Percentiles rank a stretch among this genome's conserved stretches.
Conservation (phyloP, 306 rosid genomes). For the Citrullus mucosospermus region DNA sequence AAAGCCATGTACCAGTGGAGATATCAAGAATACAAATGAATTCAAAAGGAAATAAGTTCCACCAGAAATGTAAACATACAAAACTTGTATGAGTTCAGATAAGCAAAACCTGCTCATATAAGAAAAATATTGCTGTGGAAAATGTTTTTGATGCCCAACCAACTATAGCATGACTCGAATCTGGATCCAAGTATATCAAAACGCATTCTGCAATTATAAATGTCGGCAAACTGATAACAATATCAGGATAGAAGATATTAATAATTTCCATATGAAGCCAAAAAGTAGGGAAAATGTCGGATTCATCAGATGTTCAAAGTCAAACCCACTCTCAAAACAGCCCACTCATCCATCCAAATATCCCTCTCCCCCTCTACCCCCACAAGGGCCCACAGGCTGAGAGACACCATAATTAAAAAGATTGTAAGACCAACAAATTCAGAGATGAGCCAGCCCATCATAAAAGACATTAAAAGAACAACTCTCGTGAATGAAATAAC, state of each 20-base stretch:
- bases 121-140: slow-evolving; percentile 66
- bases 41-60: neutral
- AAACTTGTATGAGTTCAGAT: neutral
- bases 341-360: neutral
- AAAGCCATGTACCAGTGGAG: neutral
- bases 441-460: neutral
- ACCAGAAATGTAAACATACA: neutral
- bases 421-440: neutral
- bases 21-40: neutral
- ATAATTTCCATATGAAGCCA: slow-evolving; percentile 11
- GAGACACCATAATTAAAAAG: neutral
- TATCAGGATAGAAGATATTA: slow-evolving; percentile 43
- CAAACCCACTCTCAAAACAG: neutral
- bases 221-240: slow-evolving; percentile 96
- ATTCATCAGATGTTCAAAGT: neutral
- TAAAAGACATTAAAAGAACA: neutral
- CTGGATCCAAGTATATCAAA: slow-evolving; percentile 91
- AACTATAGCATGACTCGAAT: slow-evolving; percentile 59
- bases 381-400: neutral
- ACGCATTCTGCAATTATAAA: slow-evolving; percentile 99
- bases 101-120: slow-evolving; percentile 83
- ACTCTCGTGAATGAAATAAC: neutral
- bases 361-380: neutral
- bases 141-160: slow-evolving; percentile 79
- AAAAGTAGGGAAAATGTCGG: neutral